Evolutionary conservation across 2,329 filamentous ascomycete species (phyloP), one percentile per base, ranked within the genome.

Genomic region (Epichloe festucae): DNA sequence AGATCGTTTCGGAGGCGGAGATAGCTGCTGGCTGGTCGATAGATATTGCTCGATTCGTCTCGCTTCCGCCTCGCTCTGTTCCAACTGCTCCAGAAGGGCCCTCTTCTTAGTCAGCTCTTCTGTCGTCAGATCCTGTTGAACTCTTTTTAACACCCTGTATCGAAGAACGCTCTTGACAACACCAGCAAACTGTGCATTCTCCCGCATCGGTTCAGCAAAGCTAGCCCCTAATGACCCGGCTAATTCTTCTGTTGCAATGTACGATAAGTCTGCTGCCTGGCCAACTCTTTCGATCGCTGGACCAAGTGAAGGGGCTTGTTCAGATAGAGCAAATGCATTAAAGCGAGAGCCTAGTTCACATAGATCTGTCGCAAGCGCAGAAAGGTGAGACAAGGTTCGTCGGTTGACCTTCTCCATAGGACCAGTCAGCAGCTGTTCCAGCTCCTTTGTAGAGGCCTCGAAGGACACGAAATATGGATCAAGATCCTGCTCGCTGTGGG

Each of bases 321-420:
- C 93, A 0, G 90, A 96, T 1, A 98, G 75, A 0, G 94, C 94
- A 67, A 98, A 98, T 1, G 87, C 93, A 62, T 98, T 98, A 67
- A 93, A 97, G 55, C 89, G 81, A n/a, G 90, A 93, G 7, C 93
- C 93, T 8, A 98, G 76, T 63, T 98, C 93, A 58, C 89, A 89
- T 54, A 97, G 77, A 64, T 98, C 93, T 5, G 89, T 79, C 3
- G 89, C 89, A 47, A 96, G 73, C 5, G 85, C 82, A 14, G 87
- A 87, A 10, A 97, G 70, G 62, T 98, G 93, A 54, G 82, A 87
- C 6, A 98, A 72, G 5, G 90, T 89, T 38, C 93, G 81, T 35
- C 91, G 82, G 62, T 97, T 98, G 55, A 96, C 89, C 67, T 95
- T 96, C 65, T 98, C 94, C 74, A 98, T 95, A 5, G 89, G 89